Conservation (phyloP, 1,139 yeast species). For the Blastobotrys buckinghamii region DNA sequence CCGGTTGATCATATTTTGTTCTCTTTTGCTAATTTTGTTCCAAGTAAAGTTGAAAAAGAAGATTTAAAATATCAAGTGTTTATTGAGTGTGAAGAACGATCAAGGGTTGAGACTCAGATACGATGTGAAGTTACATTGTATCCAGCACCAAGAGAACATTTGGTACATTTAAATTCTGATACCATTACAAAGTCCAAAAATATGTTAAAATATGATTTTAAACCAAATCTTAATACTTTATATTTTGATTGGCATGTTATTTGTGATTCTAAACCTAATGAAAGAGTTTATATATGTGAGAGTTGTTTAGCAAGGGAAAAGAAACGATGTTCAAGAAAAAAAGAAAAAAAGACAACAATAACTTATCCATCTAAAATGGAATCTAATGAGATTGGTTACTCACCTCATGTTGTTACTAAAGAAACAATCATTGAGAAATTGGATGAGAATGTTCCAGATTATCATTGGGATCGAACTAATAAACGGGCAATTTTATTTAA, state of each 20-base stretch:
- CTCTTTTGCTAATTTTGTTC: neutral
- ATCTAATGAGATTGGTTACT: too few relatives aligned
- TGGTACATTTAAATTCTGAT: conserved; percentile 74
- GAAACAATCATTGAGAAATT: too few relatives aligned
- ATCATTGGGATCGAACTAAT: conserved; percentile 71
- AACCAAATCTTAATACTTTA: conserved; percentile 26
- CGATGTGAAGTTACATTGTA: conserved; percentile 58
- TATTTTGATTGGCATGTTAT: conserved; percentile 34
- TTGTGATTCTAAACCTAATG: conserved; percentile 31
- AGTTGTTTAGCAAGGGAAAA: conserved; percentile 86
- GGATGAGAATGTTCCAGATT: conserved; percentile 60
- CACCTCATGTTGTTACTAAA: too few relatives aligned
- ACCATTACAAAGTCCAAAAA: conserved; percentile 78
- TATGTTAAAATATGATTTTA: conserved; percentile 42
- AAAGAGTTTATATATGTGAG: conserved; percentile 71
- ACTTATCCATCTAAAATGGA: too few relatives aligned
- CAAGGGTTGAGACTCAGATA: conserved; percentile 90
- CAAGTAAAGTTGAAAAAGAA: neutral
- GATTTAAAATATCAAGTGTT: conserved; percentile 43
- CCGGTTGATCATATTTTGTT: neutral
- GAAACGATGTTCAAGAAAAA: conserved; percentile 73
- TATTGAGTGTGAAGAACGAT: conserved; percentile 60
- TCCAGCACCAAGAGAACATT: conserved; percentile 66
- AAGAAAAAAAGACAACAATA: too few relatives aligned
- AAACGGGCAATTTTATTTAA: conserved; percentile 84